A percentile compares a stretch with the other conserved stretches of the same genome.
These are phyloP conservation scores for Micractinium conductrix DNA, from an alignment of 139 green algal genomes.

Conservation along the genomic window DNA sequence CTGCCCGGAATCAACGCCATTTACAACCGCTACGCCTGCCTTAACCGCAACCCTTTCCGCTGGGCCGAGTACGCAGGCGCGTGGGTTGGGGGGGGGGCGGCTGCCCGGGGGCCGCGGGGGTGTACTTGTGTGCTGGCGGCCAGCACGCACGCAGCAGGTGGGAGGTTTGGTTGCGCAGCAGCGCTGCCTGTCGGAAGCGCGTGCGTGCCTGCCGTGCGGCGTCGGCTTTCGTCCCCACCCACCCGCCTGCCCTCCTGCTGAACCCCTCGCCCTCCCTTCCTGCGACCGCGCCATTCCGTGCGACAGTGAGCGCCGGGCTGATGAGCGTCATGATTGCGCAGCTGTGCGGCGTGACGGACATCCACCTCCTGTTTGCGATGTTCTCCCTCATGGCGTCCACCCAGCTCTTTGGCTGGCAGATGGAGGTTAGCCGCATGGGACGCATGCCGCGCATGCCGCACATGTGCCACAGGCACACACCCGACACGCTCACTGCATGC, in stretches of 20 bases:
- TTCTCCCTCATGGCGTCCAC: conserved; percentile 36
- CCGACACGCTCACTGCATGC: no score
- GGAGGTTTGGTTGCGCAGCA: no score
- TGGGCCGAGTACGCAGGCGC: conserved; percentile 36
- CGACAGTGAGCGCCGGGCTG: conserved; percentile 29
- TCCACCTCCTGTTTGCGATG: conserved; percentile 50
- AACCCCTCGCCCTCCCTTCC: background rate
- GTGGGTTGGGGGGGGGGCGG: background rate
- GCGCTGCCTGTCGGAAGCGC: no score
- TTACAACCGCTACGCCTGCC: conserved; percentile 25
- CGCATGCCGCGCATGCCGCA: no score
- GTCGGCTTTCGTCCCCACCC: background rate
- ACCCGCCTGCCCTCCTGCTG: background rate
- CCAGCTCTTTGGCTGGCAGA: conserved; percentile 42
- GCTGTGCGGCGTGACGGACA: conserved; percentile 40
- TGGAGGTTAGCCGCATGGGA: background rate
- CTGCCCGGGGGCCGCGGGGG: no score
- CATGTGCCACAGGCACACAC: no score
- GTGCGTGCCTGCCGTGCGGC: no score
- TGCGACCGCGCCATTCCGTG: background rate
- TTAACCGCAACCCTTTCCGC: conserved; percentile 35
- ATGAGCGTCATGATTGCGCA: conserved; percentile 49
- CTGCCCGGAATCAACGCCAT: conserved; percentile 3
- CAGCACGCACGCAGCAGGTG: no score
- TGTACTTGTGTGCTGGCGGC: no score